A percentile compares a stretch with the other conserved stretches of the same genome.
Evolutionary conservation across 2,329 filamentous ascomycete species (phyloP).

Genomic region (Graphiopsis chlorocephala): DNA sequence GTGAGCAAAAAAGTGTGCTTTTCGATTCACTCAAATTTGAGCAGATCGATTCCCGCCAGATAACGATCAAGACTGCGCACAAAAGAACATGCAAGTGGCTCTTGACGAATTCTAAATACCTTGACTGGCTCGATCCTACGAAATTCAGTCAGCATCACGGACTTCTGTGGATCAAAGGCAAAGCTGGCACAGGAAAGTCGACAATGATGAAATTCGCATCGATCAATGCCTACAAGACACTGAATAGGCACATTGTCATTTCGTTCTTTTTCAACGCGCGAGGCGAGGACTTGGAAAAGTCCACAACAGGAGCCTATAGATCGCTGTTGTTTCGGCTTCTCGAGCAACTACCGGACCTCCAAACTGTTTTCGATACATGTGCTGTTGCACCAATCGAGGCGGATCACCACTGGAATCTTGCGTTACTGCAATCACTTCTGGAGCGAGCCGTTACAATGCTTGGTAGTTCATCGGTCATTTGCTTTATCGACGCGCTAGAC

Average conservation of each 20-base stretch:
- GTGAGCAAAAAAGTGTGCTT: too few relatives aligned
- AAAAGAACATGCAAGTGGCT: neutral
- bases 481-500: slow-evolving; percentile 47
- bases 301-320: slow-evolving; percentile 2
- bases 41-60: too few relatives aligned
- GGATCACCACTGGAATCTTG: neutral
- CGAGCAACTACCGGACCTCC: slow-evolving; percentile 7
- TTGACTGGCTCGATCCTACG: neutral
- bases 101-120: neutral
- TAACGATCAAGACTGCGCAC: too few relatives aligned
- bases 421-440: neutral
- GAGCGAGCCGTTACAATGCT: neutral
- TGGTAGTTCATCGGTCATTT: too few relatives aligned
- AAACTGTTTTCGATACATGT: neutral
- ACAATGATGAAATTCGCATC: slow-evolving; percentile 10
- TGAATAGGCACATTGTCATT: neutral
- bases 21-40: too few relatives aligned
- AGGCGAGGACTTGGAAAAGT: slow-evolving; percentile 11
- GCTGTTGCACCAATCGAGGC: too few relatives aligned
- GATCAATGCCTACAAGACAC: neutral
- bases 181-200: slow-evolving; percentile 15
- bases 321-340: slow-evolving; percentile 11
- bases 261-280: slow-evolving; percentile 10
- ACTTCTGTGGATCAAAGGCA: slow-evolving; percentile 14
- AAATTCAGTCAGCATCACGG: neutral